Evolutionary conservation across 345 rosid species (phyloP).

Genomic region (Orychophragmus violaceus): DNA sequence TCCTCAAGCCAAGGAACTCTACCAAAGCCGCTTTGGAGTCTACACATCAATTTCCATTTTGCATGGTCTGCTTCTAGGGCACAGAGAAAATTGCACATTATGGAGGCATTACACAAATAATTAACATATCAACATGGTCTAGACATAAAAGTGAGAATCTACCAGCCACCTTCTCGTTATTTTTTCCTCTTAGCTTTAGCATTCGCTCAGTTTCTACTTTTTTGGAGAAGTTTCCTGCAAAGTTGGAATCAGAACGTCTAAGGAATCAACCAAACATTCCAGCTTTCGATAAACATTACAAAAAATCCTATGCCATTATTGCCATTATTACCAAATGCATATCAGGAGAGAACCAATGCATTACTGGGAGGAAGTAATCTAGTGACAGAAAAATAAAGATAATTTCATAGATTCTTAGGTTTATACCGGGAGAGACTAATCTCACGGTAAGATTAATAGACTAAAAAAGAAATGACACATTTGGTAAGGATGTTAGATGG

Average conservation of each 20-base stretch:
- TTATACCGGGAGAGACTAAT: background rate
- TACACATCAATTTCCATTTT: conserved; percentile 51
- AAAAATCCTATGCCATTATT: background rate
- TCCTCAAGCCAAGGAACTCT: conserved; percentile 63
- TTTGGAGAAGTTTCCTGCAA: conserved; percentile 36
- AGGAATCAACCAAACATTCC: conserved; percentile 6
- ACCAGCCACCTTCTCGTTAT: conserved; percentile 80
- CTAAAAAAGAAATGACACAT: background rate
- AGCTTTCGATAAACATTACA: background rate
- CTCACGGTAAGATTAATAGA: background rate
- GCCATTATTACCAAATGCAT: background rate
- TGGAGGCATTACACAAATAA: conserved; percentile 9
- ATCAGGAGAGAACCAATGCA: background rate
- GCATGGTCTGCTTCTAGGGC: conserved; percentile 38
- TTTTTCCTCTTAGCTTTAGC: conserved; percentile 28
- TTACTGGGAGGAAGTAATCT: background rate
- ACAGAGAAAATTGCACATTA: conserved; percentile 3
- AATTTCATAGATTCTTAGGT: background rate
- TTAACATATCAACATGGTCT: conserved; percentile 24
- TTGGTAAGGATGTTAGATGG: background rate
- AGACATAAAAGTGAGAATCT: conserved; percentile 44
- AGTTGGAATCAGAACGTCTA: background rate
- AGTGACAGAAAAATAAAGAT: background rate
- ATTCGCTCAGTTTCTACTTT: conserved; percentile 29
- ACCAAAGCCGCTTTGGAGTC: conserved; percentile 39